A percentile compares a stretch with the other conserved stretches of the same genome.
These are phyloP conservation scores for Aureobasidium melanogenum DNA, from an alignment of 2,329 filamentous ascomycete species.

Conservation along the genomic window DNA sequence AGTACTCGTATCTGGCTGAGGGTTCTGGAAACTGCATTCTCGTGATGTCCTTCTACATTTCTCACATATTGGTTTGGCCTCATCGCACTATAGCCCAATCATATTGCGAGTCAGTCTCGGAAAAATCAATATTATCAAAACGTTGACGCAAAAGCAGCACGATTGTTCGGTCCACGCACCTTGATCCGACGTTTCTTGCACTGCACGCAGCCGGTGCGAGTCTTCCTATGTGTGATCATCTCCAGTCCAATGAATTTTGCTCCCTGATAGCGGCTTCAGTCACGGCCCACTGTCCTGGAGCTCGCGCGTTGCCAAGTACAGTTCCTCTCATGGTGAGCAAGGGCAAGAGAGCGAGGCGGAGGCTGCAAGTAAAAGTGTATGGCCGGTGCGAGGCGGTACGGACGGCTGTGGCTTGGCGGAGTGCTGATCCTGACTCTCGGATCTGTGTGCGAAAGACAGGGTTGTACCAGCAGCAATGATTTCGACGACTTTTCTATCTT, in stretches of 20 bases:
- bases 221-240: conserved; percentile 17
- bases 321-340: conserved; percentile 1
- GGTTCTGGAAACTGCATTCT: conserved; percentile 9
- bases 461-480: not conserved
- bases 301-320: conserved; percentile 6
- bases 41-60: conserved; percentile 16
- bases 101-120: not conserved
- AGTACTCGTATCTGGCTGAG: conserved; percentile 4
- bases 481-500: not conserved
- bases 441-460: not conserved
- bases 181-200: conserved; percentile 21
- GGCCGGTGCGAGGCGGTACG: conserved; percentile 11
- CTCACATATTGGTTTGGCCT: conserved; percentile 13
- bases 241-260: not conserved
- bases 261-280: not conserved
- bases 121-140: not conserved
- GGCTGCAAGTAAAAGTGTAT: conserved; percentile 5
- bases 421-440: not conserved
- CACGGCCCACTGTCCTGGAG: conserved; percentile 1
- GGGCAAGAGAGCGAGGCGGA: not conserved
- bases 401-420: conserved; percentile 1
- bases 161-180: conserved; percentile 4
- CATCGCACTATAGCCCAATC: conserved; percentile 13
- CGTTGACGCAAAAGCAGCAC: not conserved
- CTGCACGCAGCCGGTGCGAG: conserved; percentile 15